A percentile compares a stretch with the other conserved stretches of the same genome.
phyloP scores from a whole-genome alignment of 1,139 yeast genomes.

The Yamadazyma pseudoaaseri region DNA sequence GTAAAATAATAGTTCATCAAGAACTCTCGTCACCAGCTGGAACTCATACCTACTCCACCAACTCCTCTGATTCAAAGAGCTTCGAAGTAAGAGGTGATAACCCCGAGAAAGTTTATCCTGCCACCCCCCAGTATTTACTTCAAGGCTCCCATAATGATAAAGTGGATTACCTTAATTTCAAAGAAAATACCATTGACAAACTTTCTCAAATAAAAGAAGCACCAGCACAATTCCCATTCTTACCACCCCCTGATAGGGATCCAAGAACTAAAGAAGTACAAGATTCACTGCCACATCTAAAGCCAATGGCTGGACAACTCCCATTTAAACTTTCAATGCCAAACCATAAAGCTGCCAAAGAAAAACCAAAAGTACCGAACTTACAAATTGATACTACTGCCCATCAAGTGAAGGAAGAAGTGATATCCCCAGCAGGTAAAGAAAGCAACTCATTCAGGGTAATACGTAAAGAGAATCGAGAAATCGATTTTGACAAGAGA shows the following conservation, averaged over 20 bases:
- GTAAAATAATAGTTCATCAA: constrained; percentile 47
- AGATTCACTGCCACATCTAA: neutral
- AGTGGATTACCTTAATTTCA: constrained; percentile 63
- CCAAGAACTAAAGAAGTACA: neutral
- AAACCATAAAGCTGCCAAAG: constrained; percentile 14
- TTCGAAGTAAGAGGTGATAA: constrained; percentile 44
- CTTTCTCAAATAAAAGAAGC: constrained; percentile 14
- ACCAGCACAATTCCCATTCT: constrained; percentile 7
- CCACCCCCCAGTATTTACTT: constrained; percentile 60
- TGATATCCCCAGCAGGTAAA: constrained; percentile 3
- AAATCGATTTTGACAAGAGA: constrained; percentile 80
- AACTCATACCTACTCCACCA: constrained; percentile 37
- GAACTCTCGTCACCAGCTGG: constrained; percentile 33
- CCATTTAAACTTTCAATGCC: constrained; percentile 25
- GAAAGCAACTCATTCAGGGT: constrained; percentile 47
- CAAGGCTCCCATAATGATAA: constrained; percentile 33
- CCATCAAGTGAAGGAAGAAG: constrained; percentile 4
- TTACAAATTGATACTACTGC: constrained; percentile 30
- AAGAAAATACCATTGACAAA: constrained; percentile 35
- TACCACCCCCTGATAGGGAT: constrained; percentile 8
- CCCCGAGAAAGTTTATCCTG: constrained; percentile 46
- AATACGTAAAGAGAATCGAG: constrained; percentile 61
- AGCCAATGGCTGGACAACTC: constrained; percentile 8
- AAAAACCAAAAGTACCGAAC: constrained; percentile 20
- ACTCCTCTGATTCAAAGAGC: constrained; percentile 50